Evolutionary conservation across 2,329 filamentous ascomycete species (phyloP), one percentile per base, ranked within the genome.

Genomic region (Colletotrichum navitas): DNA sequence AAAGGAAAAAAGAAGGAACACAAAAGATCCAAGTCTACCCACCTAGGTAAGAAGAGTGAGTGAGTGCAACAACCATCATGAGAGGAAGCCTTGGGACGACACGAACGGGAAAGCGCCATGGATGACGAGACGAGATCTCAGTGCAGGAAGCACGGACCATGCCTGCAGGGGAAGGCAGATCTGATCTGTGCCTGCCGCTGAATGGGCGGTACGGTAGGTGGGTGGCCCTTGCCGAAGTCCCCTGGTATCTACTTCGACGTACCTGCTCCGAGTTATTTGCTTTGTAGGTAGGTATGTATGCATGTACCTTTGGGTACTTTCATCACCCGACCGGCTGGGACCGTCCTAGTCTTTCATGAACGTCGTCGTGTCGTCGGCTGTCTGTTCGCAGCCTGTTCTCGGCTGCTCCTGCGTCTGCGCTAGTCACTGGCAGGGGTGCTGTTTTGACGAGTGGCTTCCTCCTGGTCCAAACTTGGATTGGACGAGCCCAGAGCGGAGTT

Each of bases 341-440:
- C 52, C 32, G 11, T 29, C 49, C 11, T 8, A 18, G 4, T 34
- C 51, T 34, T 54, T 21, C 29, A 54, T 14, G 36, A 26, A 7
- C 16, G 11, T 39, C 11, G 11, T 58, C n/a, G 21, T 16, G 21
- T 47, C 29, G 41, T 21, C 52, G 12, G 29, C 7, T 24, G 26
- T 45, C 62, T 66, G 61, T 59, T 69, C 61, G 26, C 66, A 66
- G 66, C 61, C n/a, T 52, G 52, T 34, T 60, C 52, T 54, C 52
- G 66, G 54, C 29, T 54, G 54, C 36, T 60, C 54, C 36, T 8
- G 21, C 52, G 14, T 14, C 51, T 54, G 29, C 14, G 41, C 5
- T 24, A 41, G 29, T 21, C 41, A 26, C 52, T 45, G 41, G 52
- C 63, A 64, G 43, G 41, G 49, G 12, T 34, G n/a, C 24, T 52